Base-by-base conservation (phyloP, 1,284 basidiomycete genomes). In the Cutaneotrichosporon sp. region DNA sequence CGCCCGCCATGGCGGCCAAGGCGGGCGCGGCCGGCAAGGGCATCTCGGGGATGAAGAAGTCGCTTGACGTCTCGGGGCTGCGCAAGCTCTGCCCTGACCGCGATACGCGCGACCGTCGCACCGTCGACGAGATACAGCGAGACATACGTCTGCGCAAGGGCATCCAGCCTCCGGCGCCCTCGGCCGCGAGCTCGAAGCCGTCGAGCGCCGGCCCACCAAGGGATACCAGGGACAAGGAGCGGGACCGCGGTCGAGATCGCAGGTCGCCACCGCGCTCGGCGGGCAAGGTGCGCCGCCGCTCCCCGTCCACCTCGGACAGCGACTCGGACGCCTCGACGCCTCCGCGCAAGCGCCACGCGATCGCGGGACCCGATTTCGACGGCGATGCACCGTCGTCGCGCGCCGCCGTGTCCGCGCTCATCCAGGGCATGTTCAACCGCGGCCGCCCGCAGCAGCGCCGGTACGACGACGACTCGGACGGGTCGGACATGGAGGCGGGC, bases 401-500 rank as follows among this genome's bases (percentile, higher is more conserved):
- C 24, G 5, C 16, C 3, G 58, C 64, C 14, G 64, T 66, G 24
- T 56, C 52, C 10, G 58, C 61, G 38, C 60, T 60, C 56, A 71
- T 58, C 52, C 69, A 59, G 65, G 56, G 22, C 45, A 65, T 56
- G 60, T 71, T 55, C 54, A 51, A 11, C 36, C 55, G 57, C 47
- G 65, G 62, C 45, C 50, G 56, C 31, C 55, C 57, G 25, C 62
- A 68, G 13, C 49, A 60, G 38, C 50, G n/a, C n/a, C n/a, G 38
- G 16, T 68, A 72, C 56, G 51, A 58, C 29, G 60, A 68, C 16
- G 64, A 68, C 22, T 66, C 63, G 14, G 67, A 65, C 55, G 67
- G 59, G 25, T 69, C 67, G 34, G 77, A 78, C 68, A 78, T 77
- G 74, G 76, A 78, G 62, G 76, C 76, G 20, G 74, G 74, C 2